Evolutionary conservation across 169 alveolate species (phyloP).

Genomic region (Plasmodium berghei): DNA sequence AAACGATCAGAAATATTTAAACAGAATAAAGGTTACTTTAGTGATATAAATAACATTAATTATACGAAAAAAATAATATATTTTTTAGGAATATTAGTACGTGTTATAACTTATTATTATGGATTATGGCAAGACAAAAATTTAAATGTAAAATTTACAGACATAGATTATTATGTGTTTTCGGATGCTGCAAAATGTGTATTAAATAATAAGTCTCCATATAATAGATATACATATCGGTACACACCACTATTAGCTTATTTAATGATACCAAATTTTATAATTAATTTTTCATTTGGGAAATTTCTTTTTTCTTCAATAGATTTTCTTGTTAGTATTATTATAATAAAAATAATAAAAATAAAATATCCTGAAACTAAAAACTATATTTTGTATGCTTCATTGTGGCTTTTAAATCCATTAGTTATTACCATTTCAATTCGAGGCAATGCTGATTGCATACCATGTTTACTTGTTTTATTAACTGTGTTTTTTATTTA

Average conservation of each 20-base stretch:
- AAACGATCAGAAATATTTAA: neutral
- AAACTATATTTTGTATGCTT: slow-evolving; percentile 76
- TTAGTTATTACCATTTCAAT: slow-evolving; percentile 93
- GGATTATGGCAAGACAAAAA: slow-evolving; percentile 73
- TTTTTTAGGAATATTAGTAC: slow-evolving; percentile 48
- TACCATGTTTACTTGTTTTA: slow-evolving; percentile 83
- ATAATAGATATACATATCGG: slow-evolving; percentile 96
- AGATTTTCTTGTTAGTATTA: slow-evolving; percentile 87
- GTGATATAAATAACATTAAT: neutral
- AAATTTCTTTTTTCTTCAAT: slow-evolving; percentile 92
- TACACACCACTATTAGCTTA: slow-evolving; percentile 96
- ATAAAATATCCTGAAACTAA: slow-evolving; percentile 41
- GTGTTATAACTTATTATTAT: slow-evolving; percentile 64
- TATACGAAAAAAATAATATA: slow-evolving; percentile 9
- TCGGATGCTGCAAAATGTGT: slow-evolving; percentile 97
- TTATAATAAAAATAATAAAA: slow-evolving; percentile 48
- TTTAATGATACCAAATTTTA: slow-evolving; percentile 83
- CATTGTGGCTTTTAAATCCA: slow-evolving; percentile 95
- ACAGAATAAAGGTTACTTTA: neutral
- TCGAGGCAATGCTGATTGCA: slow-evolving; percentile 95
- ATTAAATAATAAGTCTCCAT: slow-evolving; percentile 94
- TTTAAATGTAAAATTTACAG: slow-evolving; percentile 94
- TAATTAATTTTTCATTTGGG: slow-evolving; percentile 86
- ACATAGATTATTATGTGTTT: slow-evolving; percentile 96
- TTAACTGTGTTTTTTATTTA: slow-evolving; percentile 79